phyloP scores from a whole-genome alignment of 1,284 basidiomycete species.

The Cryptococcus sp. region DNA sequence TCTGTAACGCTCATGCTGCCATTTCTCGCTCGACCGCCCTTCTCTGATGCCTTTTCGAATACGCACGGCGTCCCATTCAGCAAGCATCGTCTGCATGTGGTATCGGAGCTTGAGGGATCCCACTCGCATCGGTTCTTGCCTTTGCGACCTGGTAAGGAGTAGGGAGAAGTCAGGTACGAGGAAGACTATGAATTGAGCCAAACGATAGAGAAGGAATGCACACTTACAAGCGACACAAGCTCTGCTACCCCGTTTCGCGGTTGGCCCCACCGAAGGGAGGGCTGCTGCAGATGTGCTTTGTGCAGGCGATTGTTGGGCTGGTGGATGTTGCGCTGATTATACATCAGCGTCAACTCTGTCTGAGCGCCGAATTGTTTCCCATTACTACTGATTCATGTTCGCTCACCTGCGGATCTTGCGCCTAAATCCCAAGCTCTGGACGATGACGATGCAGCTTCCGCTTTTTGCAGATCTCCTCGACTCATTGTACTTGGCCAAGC shows the following conservation, averaged over 20 bases:
- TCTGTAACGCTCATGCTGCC: conserved; percentile 56
- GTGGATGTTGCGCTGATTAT: conserved; percentile 1
- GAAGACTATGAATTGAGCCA: not conserved
- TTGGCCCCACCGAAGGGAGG: conserved; percentile 22
- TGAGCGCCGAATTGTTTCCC: no score
- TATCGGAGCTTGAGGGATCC: conserved; percentile 56
- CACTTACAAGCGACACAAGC: conserved; percentile 52
- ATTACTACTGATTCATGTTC: no score
- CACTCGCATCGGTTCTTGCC: conserved; percentile 93
- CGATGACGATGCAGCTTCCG: no score
- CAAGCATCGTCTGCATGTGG: conserved; percentile 74
- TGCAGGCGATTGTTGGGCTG: not conserved
- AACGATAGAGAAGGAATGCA: not conserved
- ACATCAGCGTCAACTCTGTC: not conserved
- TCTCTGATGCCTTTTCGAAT: conserved; percentile 74
- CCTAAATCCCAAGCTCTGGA: no score
- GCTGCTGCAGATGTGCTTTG: not conserved
- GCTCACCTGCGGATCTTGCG: no score
- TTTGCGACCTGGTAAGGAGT: conserved; percentile 61
- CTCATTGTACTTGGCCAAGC: no score
- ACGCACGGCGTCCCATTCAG: conserved; percentile 79
- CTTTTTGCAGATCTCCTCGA: no score
- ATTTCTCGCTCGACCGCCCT: conserved; percentile 22
- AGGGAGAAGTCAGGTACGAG: not conserved
- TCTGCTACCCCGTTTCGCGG: conserved; percentile 48